Evolutionary conservation across 2,329 filamentous ascomycete genomes (phyloP).

Genomic region (Pseudofabraea citricarpa): DNA sequence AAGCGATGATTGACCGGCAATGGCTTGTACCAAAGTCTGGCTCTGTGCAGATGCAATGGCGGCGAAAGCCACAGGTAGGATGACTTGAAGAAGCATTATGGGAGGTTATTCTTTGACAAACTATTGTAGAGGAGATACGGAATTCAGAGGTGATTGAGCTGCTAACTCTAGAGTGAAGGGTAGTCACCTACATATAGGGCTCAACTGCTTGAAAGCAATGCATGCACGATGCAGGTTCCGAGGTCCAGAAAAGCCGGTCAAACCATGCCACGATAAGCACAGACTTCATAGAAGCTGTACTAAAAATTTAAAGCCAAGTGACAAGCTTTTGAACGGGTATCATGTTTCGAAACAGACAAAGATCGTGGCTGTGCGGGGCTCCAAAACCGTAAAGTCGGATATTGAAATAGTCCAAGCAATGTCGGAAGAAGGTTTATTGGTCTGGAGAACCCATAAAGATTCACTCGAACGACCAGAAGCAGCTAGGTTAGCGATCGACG

Average conservation of each 20-base stretch:
- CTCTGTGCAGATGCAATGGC: constrained; percentile 1
- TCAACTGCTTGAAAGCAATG: background rate
- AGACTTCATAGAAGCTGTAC: background rate
- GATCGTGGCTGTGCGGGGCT: background rate
- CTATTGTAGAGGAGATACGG: background rate
- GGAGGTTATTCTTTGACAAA: background rate
- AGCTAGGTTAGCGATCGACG: background rate
- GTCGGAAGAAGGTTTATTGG: background rate
- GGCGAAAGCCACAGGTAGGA: background rate
- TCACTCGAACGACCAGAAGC: background rate
- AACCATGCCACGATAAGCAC: background rate
- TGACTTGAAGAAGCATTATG: background rate
- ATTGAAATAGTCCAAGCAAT: background rate
- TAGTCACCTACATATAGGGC: background rate
- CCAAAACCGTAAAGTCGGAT: background rate
- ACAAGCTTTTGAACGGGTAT: background rate
- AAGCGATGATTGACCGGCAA: background rate
- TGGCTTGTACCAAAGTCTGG: constrained; percentile 1
- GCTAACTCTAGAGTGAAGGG: background rate
- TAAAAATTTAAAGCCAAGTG: too few relatives aligned
- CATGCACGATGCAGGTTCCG: background rate
- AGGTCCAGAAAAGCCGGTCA: background rate
- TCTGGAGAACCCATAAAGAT: background rate
- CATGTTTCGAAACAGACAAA: constrained; percentile 1
- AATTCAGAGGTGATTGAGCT: background rate